Conservation (phyloP, 495 filamentous ascomycete species). For the Viridothelium virens region DNA sequence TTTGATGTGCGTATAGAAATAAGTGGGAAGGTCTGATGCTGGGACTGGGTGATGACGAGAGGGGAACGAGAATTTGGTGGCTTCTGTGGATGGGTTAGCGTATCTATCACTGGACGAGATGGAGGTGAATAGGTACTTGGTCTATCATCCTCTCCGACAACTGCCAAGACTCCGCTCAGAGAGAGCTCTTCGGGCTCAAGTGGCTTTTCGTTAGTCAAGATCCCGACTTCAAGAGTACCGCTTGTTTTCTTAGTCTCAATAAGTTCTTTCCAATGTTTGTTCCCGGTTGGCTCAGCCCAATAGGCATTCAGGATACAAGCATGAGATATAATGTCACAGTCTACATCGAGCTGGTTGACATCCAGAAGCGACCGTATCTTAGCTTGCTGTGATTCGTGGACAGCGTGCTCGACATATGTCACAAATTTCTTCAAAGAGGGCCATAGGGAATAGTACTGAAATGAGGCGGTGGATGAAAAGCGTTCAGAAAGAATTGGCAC, state of each 20-base stretch:
- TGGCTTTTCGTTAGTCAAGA: slow-evolving; percentile 61
- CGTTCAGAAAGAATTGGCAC: slow-evolving; percentile 52
- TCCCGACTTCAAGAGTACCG: slow-evolving; percentile 66
- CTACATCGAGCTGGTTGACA: slow-evolving; percentile 64
- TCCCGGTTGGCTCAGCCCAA: slow-evolving; percentile 46
- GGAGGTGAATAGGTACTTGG: slow-evolving; percentile 47
- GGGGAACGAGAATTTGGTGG: slow-evolving; percentile 82
- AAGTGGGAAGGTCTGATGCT: slow-evolving; percentile 38
- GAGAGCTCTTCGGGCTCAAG: slow-evolving; percentile 63
- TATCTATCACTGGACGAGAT: slow-evolving; percentile 9
- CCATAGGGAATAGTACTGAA: slow-evolving; percentile 61
- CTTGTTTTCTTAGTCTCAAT: slow-evolving; percentile 37
- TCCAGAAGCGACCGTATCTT: slow-evolving; percentile 17
- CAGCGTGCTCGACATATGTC: slow-evolving; percentile 42
- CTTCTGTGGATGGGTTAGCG: slow-evolving; percentile 39
- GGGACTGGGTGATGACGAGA: slow-evolving; percentile 65
- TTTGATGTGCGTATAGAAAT: slow-evolving; percentile 48
- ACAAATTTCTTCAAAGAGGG: slow-evolving; percentile 49
- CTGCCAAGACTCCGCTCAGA: slow-evolving; percentile 69
- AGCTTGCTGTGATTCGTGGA: neutral
- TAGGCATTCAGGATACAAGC: slow-evolving; percentile 54
- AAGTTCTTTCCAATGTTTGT: slow-evolving; percentile 44
- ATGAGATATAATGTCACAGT: slow-evolving; percentile 65
- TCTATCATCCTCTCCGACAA: slow-evolving; percentile 65
- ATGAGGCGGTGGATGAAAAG: slow-evolving; percentile 56